Conservation (phyloP, 495 filamentous ascomycete species). For the Daldinia concentrica region DNA sequence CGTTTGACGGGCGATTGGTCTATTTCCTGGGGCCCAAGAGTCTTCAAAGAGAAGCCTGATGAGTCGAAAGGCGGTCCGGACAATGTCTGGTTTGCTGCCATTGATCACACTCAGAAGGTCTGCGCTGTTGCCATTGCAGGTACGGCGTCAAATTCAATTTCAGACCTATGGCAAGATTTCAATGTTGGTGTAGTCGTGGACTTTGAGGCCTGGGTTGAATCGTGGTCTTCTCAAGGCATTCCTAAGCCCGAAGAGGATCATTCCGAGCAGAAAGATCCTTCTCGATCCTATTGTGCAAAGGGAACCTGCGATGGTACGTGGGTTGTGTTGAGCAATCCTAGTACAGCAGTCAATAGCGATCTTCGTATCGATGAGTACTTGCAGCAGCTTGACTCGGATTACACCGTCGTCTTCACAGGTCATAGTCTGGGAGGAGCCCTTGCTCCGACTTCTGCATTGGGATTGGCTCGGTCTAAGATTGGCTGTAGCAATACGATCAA, state of each 20-base stretch:
- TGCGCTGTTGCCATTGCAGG: conserved; percentile 1
- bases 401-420: not conserved
- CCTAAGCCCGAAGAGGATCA: not conserved
- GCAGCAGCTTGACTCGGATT: not conserved
- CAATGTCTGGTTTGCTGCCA: not conserved
- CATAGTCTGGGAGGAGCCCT: conserved; percentile 2
- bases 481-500: not conserved
- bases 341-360: not conserved
- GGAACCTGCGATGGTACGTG: not conserved
- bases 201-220: not conserved
- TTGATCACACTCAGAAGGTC: not conserved
- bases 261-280: not conserved
- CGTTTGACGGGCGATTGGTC: not conserved
- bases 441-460: not conserved
- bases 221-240: conserved; percentile 1
- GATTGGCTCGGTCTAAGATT: not conserved
- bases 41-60: not conserved
- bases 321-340: not conserved
- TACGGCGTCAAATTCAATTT: not conserved
- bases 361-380: conserved; percentile 4
- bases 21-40: not conserved
- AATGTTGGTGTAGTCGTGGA: not conserved
- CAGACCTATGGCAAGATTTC: not conserved
- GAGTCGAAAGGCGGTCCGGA: not conserved
- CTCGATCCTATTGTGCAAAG: not conserved